Evolutionary conservation across 345 rosid genomes (phyloP), one percentile per base, ranked within the genome.

Genomic region (Sonneratia alba): DNA sequence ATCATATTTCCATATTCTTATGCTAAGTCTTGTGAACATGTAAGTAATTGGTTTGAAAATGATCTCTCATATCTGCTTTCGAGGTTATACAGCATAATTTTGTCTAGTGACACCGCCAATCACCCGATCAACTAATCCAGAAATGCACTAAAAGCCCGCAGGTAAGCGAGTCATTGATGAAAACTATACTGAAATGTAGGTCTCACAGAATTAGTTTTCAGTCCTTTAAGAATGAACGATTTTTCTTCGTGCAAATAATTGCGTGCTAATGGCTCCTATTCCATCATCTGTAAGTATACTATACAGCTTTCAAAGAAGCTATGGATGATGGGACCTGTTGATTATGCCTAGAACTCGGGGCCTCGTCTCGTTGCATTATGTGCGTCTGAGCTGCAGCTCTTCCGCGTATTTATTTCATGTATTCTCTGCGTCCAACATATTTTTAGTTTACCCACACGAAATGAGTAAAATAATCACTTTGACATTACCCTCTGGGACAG

Each of bases 251-350:
- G 5, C 55, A 48, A 48, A 48, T 10, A 15, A 48, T 3, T 11
- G 32, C 32, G 18, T 55, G n/a, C 24, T 16, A 55, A 55, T 55
- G 24, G n/a, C 59, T 55, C n/a, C 8, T 21, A 55, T 55, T 16
- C 32, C 10, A 42, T 1, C 32, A 24, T 55, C 63, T 57, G 34
- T 24, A 9, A 21, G 24, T 27, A 4, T 57, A 57, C 34, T 47
- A 47, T 13, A 47, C 51, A 8, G 15, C 11, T 24, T 57, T 57
- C 34, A n/a, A 57, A 24, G 63, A 57, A n/a, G 70, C 66, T 79
- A 77, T 71, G 70, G 45, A 70, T 74, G 80, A 79, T 76, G 48
- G 82, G 76, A 76, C 69, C 70, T 67, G 21, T 73, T 57, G 63
- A 75, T 68, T 72, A 42, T 81, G 61, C 73, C 77, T 61, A 68